A percentile compares a stretch with the other conserved stretches of the same genome.
Evolutionary conservation across 148 eudicot genomes (phyloP).

Genomic region (Rhododendron molle): DNA sequence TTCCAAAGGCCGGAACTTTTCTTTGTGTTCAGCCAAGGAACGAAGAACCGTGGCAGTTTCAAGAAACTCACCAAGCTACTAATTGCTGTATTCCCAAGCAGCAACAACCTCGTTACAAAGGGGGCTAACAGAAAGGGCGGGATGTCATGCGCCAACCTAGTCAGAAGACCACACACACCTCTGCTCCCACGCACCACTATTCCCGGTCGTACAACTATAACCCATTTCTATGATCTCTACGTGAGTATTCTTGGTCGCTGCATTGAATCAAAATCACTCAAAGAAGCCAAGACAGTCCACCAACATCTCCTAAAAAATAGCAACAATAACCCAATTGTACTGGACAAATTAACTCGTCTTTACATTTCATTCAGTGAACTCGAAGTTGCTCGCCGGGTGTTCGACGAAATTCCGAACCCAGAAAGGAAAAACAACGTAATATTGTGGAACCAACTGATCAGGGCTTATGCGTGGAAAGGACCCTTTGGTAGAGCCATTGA

Average conservation of each 20-base stretch:
- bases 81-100: background rate
- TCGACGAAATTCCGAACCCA: slow-evolving; percentile 52
- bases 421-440: slow-evolving; percentile 36
- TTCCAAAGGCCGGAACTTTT: no score
- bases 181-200: background rate
- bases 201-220: background rate
- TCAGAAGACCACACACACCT: background rate
- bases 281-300: slow-evolving; percentile 44
- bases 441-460: slow-evolving; percentile 74
- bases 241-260: slow-evolving; percentile 30
- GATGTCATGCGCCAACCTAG: background rate
- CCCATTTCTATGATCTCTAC: background rate
- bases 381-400: slow-evolving; percentile 48
- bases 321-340: slow-evolving; percentile 10
- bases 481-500: slow-evolving; percentile 54
- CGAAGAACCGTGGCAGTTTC: background rate
- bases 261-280: slow-evolving; percentile 45
- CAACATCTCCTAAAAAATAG: slow-evolving; percentile 46
- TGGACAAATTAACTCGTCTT: slow-evolving; percentile 57
- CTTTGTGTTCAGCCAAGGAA: no score
- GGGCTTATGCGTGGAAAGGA: slow-evolving; percentile 89
- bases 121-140: no score
- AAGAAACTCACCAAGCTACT: background rate
- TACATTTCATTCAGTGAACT: slow-evolving; percentile 46
- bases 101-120: background rate